phyloP scores from a whole-genome alignment of 176 grass and related monocot genomes.

The Thalia dealbata region DNA sequence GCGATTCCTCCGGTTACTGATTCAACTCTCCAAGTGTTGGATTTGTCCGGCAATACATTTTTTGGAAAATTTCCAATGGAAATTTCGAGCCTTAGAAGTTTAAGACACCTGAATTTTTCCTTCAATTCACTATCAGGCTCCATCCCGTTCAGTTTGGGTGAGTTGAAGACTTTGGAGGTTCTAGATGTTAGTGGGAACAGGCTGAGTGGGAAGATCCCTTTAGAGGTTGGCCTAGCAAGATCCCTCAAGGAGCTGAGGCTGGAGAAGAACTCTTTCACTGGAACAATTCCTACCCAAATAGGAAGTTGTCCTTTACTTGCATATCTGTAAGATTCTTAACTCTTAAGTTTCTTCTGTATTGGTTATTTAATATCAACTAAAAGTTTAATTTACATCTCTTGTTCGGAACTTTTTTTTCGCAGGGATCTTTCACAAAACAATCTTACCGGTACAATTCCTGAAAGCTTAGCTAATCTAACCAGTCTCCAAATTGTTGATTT shows the following conservation, averaged over 20 bases:
- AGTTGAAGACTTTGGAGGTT: slow-evolving; percentile 61
- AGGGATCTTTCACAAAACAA: slow-evolving; percentile 91
- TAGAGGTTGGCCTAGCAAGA: slow-evolving; percentile 31
- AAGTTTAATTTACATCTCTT: slow-evolving; percentile 14
- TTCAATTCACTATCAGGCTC: slow-evolving; percentile 54
- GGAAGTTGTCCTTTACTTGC: slow-evolving; percentile 54
- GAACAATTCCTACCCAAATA: slow-evolving; percentile 59
- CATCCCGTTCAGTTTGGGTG: slow-evolving; percentile 41
- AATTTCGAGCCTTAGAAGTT: slow-evolving; percentile 38
- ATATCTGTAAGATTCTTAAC: slow-evolving; percentile 54
- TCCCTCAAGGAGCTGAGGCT: slow-evolving; percentile 65
- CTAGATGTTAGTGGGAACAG: slow-evolving; percentile 64
- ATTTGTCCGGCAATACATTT: slow-evolving; percentile 87
- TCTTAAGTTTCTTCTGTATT: slow-evolving; percentile 11
- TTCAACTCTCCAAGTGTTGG: slow-evolving; percentile 45
- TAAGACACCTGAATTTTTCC: slow-evolving; percentile 68
- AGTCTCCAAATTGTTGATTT: slow-evolving; percentile 59
- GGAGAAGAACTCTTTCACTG: slow-evolving; percentile 57
- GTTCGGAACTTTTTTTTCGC: slow-evolving; percentile 23
- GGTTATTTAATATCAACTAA: not conserved
- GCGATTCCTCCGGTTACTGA: slow-evolving; percentile 37
- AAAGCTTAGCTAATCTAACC: slow-evolving; percentile 46
- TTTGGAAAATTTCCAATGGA: slow-evolving; percentile 56
- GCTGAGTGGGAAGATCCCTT: slow-evolving; percentile 58
- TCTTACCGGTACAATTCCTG: slow-evolving; percentile 71